Conservation (phyloP, 2,329 filamentous ascomycete species). For the Simplicillium aogashimaense region DNA sequence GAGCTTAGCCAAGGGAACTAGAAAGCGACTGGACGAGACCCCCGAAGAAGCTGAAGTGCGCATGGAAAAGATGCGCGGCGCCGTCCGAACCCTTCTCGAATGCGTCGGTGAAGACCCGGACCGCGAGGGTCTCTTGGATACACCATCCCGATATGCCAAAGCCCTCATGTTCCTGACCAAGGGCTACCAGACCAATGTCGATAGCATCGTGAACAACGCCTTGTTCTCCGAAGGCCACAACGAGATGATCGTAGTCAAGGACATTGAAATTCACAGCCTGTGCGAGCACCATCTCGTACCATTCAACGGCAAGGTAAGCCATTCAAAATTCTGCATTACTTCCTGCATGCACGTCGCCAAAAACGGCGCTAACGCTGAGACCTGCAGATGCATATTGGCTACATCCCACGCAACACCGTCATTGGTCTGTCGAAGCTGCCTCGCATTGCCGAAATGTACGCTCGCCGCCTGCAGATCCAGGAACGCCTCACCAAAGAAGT, state of each 20-base stretch:
- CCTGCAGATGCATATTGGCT: conserved; percentile 90
- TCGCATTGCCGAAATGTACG: conserved; percentile 95
- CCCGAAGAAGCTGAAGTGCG: conserved; percentile 32
- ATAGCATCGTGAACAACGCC: conserved; percentile 83
- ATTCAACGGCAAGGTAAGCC: conserved; percentile 78
- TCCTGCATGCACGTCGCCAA: neutral
- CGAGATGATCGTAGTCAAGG: conserved; percentile 94
- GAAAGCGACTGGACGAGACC: conserved; percentile 49
- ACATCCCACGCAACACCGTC: conserved; percentile 85
- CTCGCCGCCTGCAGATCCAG: conserved; percentile 86
- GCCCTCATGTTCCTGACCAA: conserved; percentile 94
- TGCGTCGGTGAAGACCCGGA: conserved; percentile 60
- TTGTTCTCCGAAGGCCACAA: conserved; percentile 96
- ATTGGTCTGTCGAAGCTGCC: conserved; percentile 94
- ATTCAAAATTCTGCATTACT: neutral
- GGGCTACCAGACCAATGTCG: conserved; percentile 90
- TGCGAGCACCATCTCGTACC: conserved; percentile 98
- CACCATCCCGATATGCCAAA: conserved; percentile 83
- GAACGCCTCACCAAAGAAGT: conserved; percentile 95
- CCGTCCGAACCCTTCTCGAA: conserved; percentile 57
- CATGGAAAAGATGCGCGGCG: conserved; percentile 48
- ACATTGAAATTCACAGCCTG: conserved; percentile 88
- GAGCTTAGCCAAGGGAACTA: conserved; percentile 48
- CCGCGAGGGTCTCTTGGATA: conserved; percentile 53
- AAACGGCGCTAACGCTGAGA: neutral